Evolutionary conservation across 306 rosid species (phyloP), one percentile per base, ranked within the genome.

Genomic region (Casuarina equisetifolia): DNA sequence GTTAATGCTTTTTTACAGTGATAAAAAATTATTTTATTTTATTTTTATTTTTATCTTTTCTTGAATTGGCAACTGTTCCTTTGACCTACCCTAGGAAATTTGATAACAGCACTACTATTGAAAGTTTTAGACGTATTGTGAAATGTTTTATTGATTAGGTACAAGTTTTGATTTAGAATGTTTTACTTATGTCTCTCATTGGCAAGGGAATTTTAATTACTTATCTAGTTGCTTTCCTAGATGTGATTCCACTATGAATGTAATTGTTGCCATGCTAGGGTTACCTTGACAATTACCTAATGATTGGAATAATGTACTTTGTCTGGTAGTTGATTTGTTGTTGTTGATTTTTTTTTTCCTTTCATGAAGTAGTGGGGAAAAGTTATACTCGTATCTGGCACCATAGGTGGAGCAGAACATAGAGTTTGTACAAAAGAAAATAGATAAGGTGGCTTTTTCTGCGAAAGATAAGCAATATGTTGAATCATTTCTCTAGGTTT

Each of bases 61-160:
- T 97, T 6, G 99, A 95, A 80, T 81, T 95, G 51, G 97, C 96
- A 54, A 88, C 90, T 52, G 84, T 89, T 83, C 91, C 99, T 39
- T 91, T 92, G 40, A 66, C 89, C 62, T 85, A 79, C 82, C 78
- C 92, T 74, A 89, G 83, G 86, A 95, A 95, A 88, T 84, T 92
- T 72, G 82, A 75, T 25, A 92, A 88, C 73, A 83, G 39, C 73
- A 87, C 91, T 73, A 81, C 91, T 36, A 57, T 80, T n/a, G 99
- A 92, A 83, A 89, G 87, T 84, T 80, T 74, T 88, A 89, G 55
- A 78, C 91, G 94, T 61, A 69, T 87, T 59, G 84, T 92, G 75
- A 92, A 85, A 86, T 91, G 93, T 43, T 92, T 95, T 79, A 83
- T 95, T 68, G 93, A 92, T 78, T 96, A 95, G 97, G 99, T 95